A percentile compares a stretch with the other conserved stretches of the same genome.
These are phyloP conservation scores for Paramecium pentaurelia DNA, from an alignment of 73 alveolate genomes.

Conservation along the genomic window DNA sequence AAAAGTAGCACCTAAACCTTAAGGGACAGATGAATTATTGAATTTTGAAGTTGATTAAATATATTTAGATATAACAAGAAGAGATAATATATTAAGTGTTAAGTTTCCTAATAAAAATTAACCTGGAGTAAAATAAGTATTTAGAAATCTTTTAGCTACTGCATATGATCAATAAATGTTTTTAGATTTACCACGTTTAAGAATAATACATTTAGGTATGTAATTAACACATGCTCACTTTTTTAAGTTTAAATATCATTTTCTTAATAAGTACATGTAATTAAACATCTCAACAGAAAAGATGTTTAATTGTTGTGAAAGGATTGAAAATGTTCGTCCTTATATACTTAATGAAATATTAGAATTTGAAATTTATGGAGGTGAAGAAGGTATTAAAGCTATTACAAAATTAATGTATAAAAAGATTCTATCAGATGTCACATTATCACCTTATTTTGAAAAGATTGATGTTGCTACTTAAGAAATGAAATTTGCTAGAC, in stretches of 20 bases:
- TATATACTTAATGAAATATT: neutral
- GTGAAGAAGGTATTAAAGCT: slow-evolving; percentile 1
- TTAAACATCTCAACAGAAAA: neutral
- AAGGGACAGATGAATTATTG: neutral
- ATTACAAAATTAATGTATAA: neutral
- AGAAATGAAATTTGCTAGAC: neutral
- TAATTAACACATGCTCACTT: neutral
- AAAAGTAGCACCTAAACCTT: neutral
- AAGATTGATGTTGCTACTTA: neutral
- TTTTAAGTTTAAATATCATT: neutral
- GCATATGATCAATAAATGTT: neutral
- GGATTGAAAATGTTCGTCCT: slow-evolving; percentile 17
- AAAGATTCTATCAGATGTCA: neutral
- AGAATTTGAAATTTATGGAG: neutral
- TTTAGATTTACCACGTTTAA: neutral
- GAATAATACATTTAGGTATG: neutral
- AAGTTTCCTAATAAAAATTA: neutral
- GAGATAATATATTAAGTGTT: neutral
- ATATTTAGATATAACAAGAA: neutral
- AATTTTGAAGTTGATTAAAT: neutral
- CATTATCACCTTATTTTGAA: neutral
- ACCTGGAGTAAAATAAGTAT: neutral
- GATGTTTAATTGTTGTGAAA: slow-evolving; percentile 29
- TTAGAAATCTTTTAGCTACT: neutral
- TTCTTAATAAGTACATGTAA: neutral